Evolutionary conservation across 345 rosid genomes (phyloP).

Genomic region (Zanthoxylum bungeanum): DNA sequence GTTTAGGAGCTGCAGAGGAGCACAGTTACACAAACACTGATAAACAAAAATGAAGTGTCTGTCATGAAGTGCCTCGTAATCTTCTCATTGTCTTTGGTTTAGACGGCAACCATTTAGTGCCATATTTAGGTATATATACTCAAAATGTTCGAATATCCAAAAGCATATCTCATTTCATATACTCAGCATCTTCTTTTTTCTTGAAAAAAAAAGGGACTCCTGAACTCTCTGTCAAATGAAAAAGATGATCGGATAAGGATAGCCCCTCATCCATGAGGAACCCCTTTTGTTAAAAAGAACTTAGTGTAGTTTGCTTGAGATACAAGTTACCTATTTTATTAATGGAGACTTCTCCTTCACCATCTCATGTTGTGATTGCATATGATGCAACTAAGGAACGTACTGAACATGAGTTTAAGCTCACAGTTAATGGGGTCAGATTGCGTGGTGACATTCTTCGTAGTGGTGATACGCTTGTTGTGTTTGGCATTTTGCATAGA

Average conservation of each 20-base stretch:
- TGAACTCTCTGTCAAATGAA: background rate
- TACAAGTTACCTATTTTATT: background rate
- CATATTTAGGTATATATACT: background rate
- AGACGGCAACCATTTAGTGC: too few relatives aligned
- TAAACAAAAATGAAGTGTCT: too few relatives aligned
- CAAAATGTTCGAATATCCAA: conserved; percentile 26
- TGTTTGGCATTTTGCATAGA: conserved; percentile 53
- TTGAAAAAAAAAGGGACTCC: background rate
- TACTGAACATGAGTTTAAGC: conserved; percentile 35
- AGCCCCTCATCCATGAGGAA: too few relatives aligned
- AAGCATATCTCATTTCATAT: conserved; percentile 21
- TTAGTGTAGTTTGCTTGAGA: background rate
- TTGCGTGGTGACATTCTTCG: conserved; percentile 49
- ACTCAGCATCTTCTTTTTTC: conserved; percentile 15
- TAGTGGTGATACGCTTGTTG: conserved; percentile 42
- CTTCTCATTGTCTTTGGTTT: conserved; percentile 12
- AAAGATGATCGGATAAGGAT: conserved; percentile 13
- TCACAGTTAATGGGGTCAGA: conserved; percentile 26
- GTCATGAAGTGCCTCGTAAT: conserved; percentile 14
- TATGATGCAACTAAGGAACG: conserved; percentile 58
- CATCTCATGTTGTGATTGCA: conserved; percentile 39
- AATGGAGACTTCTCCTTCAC: conserved; percentile 37
- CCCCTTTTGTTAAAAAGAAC: background rate
- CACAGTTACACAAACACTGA: too few relatives aligned
- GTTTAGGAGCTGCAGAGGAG: too few relatives aligned